phyloP scores from a whole-genome alignment of 192 early-diverging fungal genomes.

The Piromyces finnis region DNA sequence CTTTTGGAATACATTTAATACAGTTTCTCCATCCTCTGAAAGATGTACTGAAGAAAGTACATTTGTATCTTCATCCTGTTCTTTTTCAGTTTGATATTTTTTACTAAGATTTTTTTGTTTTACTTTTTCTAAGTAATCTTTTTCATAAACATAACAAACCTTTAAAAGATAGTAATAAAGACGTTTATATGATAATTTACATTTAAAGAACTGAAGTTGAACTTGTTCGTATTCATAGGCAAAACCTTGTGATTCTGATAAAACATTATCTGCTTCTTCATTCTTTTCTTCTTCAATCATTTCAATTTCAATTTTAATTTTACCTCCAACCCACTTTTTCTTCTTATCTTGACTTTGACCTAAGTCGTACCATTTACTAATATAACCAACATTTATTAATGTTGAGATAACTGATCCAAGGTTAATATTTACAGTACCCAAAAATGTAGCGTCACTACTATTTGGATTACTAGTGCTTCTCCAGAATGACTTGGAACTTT shows the following conservation, averaged over 20 bases:
- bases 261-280: not conserved
- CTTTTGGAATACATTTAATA: constrained; percentile 10
- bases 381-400: constrained; percentile 8
- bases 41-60: constrained; percentile 4
- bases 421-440: not conserved
- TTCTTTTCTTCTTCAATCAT: constrained; percentile 4
- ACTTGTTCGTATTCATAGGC: not conserved
- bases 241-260: not conserved
- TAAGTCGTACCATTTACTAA: constrained; percentile 14
- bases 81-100: constrained; percentile 1
- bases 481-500: not conserved
- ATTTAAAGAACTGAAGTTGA: not conserved
- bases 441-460: not conserved
- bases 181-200: not conserved
- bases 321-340: constrained; percentile 37
- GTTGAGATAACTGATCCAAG: not conserved
- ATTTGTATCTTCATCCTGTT: constrained; percentile 1
- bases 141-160: constrained; percentile 17
- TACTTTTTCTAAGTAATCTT: constrained; percentile 11
- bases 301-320: constrained; percentile 19
- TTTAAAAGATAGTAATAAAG: constrained; percentile 19
- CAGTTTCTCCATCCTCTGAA: constrained; percentile 14
- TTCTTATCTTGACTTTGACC: constrained; percentile 13
- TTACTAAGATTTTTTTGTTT: not conserved
- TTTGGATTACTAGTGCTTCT: not conserved